Conservation (phyloP, 805 yeast species). For the Candida arabinofermentans region DNA sequence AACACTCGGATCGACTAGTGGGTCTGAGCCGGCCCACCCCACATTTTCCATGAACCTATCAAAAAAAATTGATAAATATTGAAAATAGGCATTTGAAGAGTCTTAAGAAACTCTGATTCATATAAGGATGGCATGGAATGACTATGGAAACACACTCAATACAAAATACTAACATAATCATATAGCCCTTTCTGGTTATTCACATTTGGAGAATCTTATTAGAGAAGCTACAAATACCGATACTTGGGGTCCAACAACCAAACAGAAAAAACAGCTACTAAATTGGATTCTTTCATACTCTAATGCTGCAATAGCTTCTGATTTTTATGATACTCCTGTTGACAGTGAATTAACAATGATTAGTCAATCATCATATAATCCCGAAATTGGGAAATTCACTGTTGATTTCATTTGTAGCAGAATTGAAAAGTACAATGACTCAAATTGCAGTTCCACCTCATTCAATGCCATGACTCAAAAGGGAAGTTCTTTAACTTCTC, state of each 20-base stretch:
- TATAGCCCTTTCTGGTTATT: constrained; percentile 27
- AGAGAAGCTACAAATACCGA: constrained; percentile 48
- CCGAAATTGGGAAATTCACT: constrained; percentile 18
- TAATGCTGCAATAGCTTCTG: constrained; percentile 9
- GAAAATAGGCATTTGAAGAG: too few relatives aligned
- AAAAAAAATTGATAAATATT: too few relatives aligned
- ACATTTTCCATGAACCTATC: too few relatives aligned
- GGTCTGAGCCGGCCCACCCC: too few relatives aligned
- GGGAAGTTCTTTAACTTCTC: background rate
- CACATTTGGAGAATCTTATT: constrained; percentile 29
- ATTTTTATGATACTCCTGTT: constrained; percentile 8
- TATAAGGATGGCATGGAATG: too few relatives aligned
- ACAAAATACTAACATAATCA: constrained; percentile 6
- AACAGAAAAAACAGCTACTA: constrained; percentile 34
- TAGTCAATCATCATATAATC: constrained; percentile 3
- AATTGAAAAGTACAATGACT: constrained; percentile 14
- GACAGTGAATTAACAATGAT: background rate
- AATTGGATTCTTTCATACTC: constrained; percentile 18
- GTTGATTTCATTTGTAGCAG: constrained; percentile 18
- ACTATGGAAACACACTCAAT: too few relatives aligned
- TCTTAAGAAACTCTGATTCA: too few relatives aligned
- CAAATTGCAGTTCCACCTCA: constrained; percentile 1
- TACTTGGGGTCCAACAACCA: constrained; percentile 49
- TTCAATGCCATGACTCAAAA: background rate
- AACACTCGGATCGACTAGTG: too few relatives aligned